Conservation (phyloP, 257 asterid genomes). For the Oldenlandia corymbosa region DNA sequence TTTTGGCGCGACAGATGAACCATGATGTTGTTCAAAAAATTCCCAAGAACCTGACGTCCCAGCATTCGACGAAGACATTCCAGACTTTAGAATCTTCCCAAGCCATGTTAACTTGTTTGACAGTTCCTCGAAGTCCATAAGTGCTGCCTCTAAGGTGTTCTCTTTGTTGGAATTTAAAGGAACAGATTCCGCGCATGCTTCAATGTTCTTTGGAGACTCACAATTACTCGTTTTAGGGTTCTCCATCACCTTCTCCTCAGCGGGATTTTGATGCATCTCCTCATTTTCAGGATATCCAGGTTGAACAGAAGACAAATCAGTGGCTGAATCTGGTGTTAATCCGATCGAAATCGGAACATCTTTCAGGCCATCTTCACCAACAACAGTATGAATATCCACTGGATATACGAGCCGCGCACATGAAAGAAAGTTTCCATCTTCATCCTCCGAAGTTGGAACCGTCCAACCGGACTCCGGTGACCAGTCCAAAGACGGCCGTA, state of each 20-base stretch:
- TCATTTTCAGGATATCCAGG: background rate
- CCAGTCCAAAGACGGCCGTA: slow-evolving; percentile 90
- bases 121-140: slow-evolving; percentile 28
- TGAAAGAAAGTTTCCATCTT: slow-evolving; percentile 6
- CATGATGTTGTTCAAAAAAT: slow-evolving; percentile 25
- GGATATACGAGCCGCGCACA: slow-evolving; percentile 27
- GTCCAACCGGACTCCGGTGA: slow-evolving; percentile 65
- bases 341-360: too few species aligned
- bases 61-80: slow-evolving; percentile 8
- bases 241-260: slow-evolving; percentile 4
- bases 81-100: slow-evolving; percentile 13
- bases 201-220: slow-evolving; percentile 14
- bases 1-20: slow-evolving; percentile 13
- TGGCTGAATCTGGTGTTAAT: slow-evolving; percentile 18
- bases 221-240: too few species aligned
- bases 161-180: slow-evolving; percentile 14
- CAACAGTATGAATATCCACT: too few species aligned
- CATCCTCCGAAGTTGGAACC: slow-evolving; percentile 49
- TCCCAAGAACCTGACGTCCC: slow-evolving; percentile 18
- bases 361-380: too few species aligned
- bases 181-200: slow-evolving; percentile 8
- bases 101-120: slow-evolving; percentile 28
- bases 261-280: background rate
- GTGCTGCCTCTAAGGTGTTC: slow-evolving; percentile 23
- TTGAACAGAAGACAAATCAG: background rate